Conservation (phyloP, 768 basidiomycete genomes). For the Mycena epipterygia region DNA sequence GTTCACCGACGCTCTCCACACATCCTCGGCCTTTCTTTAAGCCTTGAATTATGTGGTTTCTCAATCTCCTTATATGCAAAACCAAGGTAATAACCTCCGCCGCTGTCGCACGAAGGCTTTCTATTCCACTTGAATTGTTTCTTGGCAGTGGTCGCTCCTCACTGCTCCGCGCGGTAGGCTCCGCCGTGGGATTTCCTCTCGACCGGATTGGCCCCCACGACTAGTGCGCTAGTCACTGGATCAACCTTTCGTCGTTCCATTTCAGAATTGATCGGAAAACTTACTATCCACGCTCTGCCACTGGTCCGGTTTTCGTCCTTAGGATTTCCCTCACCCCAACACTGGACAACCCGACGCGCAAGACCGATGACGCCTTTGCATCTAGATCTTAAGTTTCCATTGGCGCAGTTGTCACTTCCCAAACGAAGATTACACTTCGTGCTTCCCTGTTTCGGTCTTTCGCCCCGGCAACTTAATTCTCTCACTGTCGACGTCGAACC, state of each 20-base stretch:
- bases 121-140: neutral
- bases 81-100: neutral
- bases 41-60: no score
- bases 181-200: conserved; percentile 2
- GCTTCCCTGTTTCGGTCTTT: neutral
- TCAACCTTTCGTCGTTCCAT: neutral
- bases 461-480: neutral
- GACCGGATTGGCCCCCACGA: conserved; percentile 10
- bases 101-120: neutral
- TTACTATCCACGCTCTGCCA: conserved; percentile 4
- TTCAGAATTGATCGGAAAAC: neutral
- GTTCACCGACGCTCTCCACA: no score
- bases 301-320: neutral
- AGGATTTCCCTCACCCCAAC: no score
- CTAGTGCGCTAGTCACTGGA: neutral
- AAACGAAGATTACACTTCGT: neutral
- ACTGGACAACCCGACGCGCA: no score
- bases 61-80: neutral
- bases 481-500: neutral
- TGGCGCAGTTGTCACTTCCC: no score
- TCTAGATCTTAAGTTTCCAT: no score
- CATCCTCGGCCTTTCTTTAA: no score
- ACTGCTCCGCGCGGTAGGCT: neutral
- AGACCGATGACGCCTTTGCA: no score
- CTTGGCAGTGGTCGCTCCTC: conserved; percentile 1